phyloP scores from a whole-genome alignment of 176 grass and related monocot genomes.

The Triticum aestivum region DNA sequence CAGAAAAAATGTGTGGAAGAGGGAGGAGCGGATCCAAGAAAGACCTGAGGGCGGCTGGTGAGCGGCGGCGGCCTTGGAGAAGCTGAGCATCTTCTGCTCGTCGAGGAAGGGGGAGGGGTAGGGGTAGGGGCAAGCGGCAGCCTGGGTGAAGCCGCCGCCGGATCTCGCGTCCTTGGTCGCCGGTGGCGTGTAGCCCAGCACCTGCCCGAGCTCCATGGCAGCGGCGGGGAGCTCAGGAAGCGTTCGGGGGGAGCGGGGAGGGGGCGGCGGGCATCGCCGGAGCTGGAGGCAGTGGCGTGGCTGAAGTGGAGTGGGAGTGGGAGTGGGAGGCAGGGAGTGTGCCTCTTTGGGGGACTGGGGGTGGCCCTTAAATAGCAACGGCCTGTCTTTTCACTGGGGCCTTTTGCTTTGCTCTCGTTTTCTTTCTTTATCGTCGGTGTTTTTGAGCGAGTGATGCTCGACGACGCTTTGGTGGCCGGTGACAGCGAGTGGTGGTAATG shows the following conservation, averaged over 20 bases:
- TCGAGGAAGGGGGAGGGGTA: conserved; percentile 50
- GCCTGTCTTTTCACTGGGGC: conserved; percentile 22
- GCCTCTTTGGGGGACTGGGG: conserved; percentile 40
- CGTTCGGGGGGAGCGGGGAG: background rate
- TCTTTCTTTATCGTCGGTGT: background rate
- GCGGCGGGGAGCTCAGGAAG: conserved; percentile 21
- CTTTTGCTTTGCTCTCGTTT: background rate
- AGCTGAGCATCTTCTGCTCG: conserved; percentile 61
- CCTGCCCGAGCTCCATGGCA: conserved; percentile 43
- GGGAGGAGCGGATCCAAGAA: background rate
- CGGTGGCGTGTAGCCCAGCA: conserved; percentile 24
- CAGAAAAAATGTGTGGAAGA: too few relatives aligned
- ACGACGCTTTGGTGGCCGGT: background rate
- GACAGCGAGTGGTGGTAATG: background rate
- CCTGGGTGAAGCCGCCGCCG: background rate
- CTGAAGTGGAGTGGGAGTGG: background rate
- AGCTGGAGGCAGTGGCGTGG: conserved; percentile 1
- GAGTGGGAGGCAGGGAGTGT: conserved; percentile 37
- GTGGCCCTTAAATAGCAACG: conserved; percentile 53
- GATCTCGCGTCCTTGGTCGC: conserved; percentile 31
- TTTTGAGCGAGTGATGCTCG: background rate
- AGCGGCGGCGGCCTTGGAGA: conserved; percentile 47
- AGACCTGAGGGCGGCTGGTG: conserved; percentile 33
- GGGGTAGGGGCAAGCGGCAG: background rate
- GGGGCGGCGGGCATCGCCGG: conserved; percentile 34